Evolutionary conservation across 2,329 filamentous ascomycete species (phyloP).

Genomic region (Hypoxylon sp.): DNA sequence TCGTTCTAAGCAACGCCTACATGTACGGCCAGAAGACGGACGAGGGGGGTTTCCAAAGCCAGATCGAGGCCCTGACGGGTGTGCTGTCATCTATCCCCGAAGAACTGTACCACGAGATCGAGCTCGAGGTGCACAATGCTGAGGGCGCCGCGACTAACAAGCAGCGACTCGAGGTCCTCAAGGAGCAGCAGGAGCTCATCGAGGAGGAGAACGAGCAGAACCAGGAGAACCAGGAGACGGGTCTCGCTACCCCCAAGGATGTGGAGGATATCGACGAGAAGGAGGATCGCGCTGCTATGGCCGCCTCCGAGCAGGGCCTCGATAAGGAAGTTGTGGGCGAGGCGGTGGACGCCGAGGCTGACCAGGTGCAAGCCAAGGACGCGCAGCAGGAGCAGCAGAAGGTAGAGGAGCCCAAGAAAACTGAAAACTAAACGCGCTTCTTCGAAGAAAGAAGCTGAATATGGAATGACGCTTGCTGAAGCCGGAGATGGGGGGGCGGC

Average conservation of each 20-base stretch:
- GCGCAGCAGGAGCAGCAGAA: constrained; percentile 55
- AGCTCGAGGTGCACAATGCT: constrained; percentile 96
- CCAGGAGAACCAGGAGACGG: constrained; percentile 81
- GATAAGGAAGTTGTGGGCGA: constrained; percentile 67
- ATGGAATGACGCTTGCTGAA: not conserved
- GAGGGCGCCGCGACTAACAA: constrained; percentile 99
- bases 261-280: constrained; percentile 95
- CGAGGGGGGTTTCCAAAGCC: constrained; percentile 87
- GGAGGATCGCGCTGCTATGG: constrained; percentile 75
- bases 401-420: constrained; percentile 42
- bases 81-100: constrained; percentile 96
- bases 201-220: constrained; percentile 97
- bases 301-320: constrained; percentile 65
- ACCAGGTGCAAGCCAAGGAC: constrained; percentile 55
- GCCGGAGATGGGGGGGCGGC: not conserved
- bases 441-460: too few species aligned
- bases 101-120: constrained; percentile 99
- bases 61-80: constrained; percentile 93
- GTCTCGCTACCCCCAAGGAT: constrained; percentile 83
- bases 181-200: constrained; percentile 98
- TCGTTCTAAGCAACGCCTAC: constrained; percentile 97
- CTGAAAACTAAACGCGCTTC: constrained; percentile 37
- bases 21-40: constrained; percentile 85
- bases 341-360: constrained; percentile 69
- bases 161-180: constrained; percentile 96